A percentile compares a stretch with the other conserved stretches of the same genome.
Conservation (phyloP, 352 stramenopile genomes). For the Paralagenidium karlingii region DNA sequence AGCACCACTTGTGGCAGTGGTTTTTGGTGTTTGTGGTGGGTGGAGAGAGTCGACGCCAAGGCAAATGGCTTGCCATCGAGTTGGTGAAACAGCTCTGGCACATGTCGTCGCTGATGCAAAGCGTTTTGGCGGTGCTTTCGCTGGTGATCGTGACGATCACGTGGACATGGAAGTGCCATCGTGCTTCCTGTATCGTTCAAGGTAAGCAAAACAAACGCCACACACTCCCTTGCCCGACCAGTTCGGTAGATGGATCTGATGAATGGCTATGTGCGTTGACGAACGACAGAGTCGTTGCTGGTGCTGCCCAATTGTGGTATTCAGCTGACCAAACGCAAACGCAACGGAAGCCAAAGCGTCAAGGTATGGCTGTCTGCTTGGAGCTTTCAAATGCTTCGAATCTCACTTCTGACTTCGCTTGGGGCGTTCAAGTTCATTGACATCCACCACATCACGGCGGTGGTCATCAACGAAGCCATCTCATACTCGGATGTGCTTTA, state of each 20-base stretch:
- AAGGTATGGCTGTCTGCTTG: constrained; percentile 6
- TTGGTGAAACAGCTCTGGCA: too few species aligned
- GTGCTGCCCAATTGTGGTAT: constrained; percentile 60
- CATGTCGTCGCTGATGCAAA: too few species aligned
- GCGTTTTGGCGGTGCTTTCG: background rate
- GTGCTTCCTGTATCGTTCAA: background rate
- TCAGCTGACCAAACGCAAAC: constrained; percentile 44
- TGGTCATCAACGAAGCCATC: constrained; percentile 76
- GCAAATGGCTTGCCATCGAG: too few species aligned
- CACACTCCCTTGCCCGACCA: background rate
- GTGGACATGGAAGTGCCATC: background rate
- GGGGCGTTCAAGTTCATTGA: constrained; percentile 59
- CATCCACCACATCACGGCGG: constrained; percentile 27
- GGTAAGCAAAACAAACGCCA: background rate
- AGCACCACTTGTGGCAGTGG: background rate
- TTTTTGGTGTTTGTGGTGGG: too few species aligned
- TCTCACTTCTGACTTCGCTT: background rate
- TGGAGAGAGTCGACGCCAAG: too few species aligned
- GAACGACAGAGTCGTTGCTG: constrained; percentile 45
- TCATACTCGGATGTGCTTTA: constrained; percentile 71
- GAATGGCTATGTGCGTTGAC: background rate
- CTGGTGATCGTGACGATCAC: background rate
- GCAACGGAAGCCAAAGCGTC: constrained; percentile 23
- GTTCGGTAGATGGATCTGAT: background rate
- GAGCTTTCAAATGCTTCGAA: background rate